These are phyloP conservation scores for Tulasnella sp. DNA, from an alignment of 768 basidiomycete species.

Conservation along the genomic window DNA sequence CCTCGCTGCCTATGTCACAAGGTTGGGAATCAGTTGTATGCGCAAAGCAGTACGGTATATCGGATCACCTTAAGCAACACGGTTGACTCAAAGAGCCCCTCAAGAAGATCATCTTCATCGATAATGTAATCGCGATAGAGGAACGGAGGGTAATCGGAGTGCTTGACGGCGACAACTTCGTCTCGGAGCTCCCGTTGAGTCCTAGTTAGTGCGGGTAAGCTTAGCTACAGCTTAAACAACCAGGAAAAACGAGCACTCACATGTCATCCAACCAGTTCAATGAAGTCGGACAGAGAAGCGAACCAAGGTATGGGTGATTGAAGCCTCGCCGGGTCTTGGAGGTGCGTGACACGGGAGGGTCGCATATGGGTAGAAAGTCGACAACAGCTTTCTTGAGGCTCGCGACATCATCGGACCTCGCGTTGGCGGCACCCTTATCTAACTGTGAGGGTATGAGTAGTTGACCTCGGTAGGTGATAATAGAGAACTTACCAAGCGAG, in stretches of 20 bases:
- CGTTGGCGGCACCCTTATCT: not conserved
- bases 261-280: not conserved
- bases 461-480: not conserved
- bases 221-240: too few relatives aligned
- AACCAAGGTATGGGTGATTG: not conserved
- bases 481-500: not conserved
- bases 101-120: not conserved
- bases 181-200: not conserved
- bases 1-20: not conserved
- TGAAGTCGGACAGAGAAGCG: not conserved
- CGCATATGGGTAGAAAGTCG: not conserved
- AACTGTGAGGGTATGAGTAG: not conserved
- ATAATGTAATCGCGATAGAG: not conserved
- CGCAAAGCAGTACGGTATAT: not conserved
- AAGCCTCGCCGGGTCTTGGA: not conserved
- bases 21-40: not conserved
- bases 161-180: not conserved
- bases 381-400: not conserved
- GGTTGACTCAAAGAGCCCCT: not conserved
- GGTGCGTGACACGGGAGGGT: not conserved
- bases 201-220: not conserved
- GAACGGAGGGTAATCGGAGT: not conserved
- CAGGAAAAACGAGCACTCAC: not conserved
- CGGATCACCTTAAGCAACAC: not conserved
- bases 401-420: not conserved